phyloP scores from a whole-genome alignment of 305 asterid genomes.

The Vinca major region DNA sequence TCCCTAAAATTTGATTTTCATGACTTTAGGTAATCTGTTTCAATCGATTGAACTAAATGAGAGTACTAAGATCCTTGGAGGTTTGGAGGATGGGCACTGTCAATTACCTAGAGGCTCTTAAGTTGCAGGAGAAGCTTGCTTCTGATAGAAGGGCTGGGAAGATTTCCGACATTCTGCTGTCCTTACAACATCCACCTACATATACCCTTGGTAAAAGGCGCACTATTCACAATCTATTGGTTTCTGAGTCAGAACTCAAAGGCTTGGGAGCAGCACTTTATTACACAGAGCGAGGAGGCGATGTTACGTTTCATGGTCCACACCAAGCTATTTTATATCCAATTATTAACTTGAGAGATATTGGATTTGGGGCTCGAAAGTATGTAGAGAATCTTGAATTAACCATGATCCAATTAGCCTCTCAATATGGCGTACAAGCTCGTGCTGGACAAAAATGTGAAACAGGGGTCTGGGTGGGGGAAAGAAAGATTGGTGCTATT shows the following conservation, averaged over 20 bases:
- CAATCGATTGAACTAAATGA: conserved; percentile 25
- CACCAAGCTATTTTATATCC: conserved; percentile 73
- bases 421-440: conserved; percentile 55
- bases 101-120: conserved; percentile 54
- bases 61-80: conserved; percentile 39
- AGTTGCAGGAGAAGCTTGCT: conserved; percentile 56
- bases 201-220: conserved; percentile 74
- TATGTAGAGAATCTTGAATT: conserved; percentile 73
- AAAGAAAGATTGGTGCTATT: conserved; percentile 69
- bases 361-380: conserved; percentile 63
- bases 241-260: conserved; percentile 51
- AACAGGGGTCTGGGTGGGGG: conserved; percentile 78
- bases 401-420: conserved; percentile 67
- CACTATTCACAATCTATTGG: conserved; percentile 50
- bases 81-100: conserved; percentile 64
- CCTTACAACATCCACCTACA: conserved; percentile 81
- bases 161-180: conserved; percentile 47
- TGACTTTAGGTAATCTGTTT: conserved; percentile 2
- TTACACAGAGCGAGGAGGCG: conserved; percentile 81
- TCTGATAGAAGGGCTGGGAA: conserved; percentile 46
- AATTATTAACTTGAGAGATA: conserved; percentile 48
- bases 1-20: not conserved
- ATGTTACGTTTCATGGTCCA: conserved; percentile 75
- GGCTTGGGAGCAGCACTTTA: conserved; percentile 69
- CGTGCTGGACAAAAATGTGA: conserved; percentile 45